Percentiles rank a stretch among this genome's conserved stretches.
Conservation (phyloP, 2,329 filamentous ascomycete species). For the Fusarium foetens region DNA sequence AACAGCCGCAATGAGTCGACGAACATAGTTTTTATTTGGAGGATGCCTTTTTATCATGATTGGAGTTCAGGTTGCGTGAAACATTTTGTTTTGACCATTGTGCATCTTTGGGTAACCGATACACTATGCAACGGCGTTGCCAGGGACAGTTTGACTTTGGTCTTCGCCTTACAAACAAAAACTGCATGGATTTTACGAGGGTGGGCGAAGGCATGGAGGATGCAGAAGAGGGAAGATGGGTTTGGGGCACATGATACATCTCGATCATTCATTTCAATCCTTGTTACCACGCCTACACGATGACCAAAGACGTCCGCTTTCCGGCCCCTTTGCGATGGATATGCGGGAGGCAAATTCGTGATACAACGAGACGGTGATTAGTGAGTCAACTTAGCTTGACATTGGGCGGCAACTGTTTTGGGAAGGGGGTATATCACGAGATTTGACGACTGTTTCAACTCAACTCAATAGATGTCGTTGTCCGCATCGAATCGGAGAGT, state of each 20-base stretch:
- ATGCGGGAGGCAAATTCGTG: slow-evolving; percentile 32
- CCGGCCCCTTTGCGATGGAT: slow-evolving; percentile 21
- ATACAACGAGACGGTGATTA: slow-evolving; percentile 17
- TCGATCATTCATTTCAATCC: slow-evolving; percentile 29
- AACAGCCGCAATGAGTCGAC: slow-evolving; percentile 67
- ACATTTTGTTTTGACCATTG: slow-evolving; percentile 39
- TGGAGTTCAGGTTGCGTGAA: slow-evolving; percentile 39
- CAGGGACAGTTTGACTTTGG: slow-evolving; percentile 19
- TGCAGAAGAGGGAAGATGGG: slow-evolving; percentile 13
- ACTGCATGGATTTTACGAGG: slow-evolving; percentile 29
- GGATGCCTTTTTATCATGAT: slow-evolving; percentile 33
- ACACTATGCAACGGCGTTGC: slow-evolving; percentile 33
- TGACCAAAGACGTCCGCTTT: slow-evolving; percentile 29
- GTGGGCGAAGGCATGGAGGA: slow-evolving; percentile 10
- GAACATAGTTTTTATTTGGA: slow-evolving; percentile 48
- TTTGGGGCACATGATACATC: slow-evolving; percentile 20
- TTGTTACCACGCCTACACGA: slow-evolving; percentile 28
- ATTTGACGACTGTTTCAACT: slow-evolving; percentile 37
- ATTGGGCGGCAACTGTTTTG: slow-evolving; percentile 23
- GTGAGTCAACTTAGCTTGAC: slow-evolving; percentile 33
- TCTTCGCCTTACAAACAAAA: slow-evolving; percentile 23
- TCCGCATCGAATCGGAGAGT: slow-evolving; percentile 12
- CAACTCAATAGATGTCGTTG: slow-evolving; percentile 29
- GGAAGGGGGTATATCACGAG: slow-evolving; percentile 39
- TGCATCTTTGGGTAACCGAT: slow-evolving; percentile 42